A percentile compares a stretch with the other conserved stretches of the same genome.
Evolutionary conservation across 2,329 filamentous ascomycete species (phyloP).

Genomic region (Intubia oerlemansii): DNA sequence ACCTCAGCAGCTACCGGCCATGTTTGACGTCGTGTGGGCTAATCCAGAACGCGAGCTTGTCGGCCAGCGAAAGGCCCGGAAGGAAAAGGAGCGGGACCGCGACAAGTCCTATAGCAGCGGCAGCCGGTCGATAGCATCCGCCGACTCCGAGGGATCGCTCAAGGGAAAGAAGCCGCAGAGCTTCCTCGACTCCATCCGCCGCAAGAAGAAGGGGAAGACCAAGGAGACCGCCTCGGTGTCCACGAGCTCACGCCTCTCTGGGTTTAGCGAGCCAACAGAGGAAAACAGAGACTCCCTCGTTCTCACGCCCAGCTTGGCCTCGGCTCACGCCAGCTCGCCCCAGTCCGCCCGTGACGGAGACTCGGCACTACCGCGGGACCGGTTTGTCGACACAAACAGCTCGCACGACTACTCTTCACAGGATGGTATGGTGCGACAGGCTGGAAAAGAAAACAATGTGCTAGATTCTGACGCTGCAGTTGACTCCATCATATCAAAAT

Average conservation of each 20-base stretch:
- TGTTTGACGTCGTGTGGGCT: constrained; percentile 40
- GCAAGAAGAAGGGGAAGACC: constrained; percentile 2
- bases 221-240: constrained; percentile 1
- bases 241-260: not conserved
- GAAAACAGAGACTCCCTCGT: constrained; percentile 1
- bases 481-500: constrained; percentile 24
- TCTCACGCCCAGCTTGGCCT: constrained; percentile 1
- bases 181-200: constrained; percentile 20
- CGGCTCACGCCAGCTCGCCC: not conserved
- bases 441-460: too few relatives aligned
- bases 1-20: too few relatives aligned
- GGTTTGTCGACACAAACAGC: constrained; percentile 2
- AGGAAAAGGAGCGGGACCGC: constrained; percentile 19
- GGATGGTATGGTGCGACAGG: too few relatives aligned
- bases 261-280: too few relatives aligned
- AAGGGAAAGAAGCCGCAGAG: constrained; percentile 19
- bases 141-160: constrained; percentile 21
- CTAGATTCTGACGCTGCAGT: too few relatives aligned
- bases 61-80: constrained; percentile 28
- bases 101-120: constrained; percentile 12
- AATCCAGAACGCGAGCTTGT: constrained; percentile 30
- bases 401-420: constrained; percentile 6
- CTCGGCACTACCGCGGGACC: not conserved
- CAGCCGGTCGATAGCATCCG: constrained; percentile 17
- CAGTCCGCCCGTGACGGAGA: not conserved